These are phyloP conservation scores for Ceratobasidium sp. DNA, from an alignment of 1,284 basidiomycete species.

Conservation along the genomic window DNA sequence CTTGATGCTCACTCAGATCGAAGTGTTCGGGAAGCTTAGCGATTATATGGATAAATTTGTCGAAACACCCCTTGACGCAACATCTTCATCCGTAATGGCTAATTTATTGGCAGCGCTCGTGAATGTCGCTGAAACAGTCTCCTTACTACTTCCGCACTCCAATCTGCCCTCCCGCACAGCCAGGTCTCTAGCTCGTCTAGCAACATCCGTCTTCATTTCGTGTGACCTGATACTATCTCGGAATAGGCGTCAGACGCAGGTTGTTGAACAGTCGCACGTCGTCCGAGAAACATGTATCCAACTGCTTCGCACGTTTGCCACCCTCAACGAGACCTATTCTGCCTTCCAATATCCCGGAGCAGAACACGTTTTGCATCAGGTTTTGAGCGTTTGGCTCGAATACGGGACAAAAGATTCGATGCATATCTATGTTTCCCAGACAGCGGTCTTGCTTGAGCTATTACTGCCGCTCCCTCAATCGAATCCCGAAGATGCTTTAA, in stretches of 20 bases:
- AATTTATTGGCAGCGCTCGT: background rate
- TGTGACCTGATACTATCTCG: constrained; percentile 13
- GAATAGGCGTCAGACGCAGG: constrained; percentile 12
- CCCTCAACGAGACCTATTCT: background rate
- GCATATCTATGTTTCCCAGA: constrained; percentile 26
- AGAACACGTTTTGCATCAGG: constrained; percentile 57
- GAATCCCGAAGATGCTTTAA: constrained; percentile 43
- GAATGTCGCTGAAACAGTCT: constrained; percentile 17
- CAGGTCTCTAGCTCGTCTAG: background rate
- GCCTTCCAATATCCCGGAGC: constrained; percentile 7
- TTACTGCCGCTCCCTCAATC: constrained; percentile 57
- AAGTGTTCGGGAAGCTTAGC: constrained; percentile 1
- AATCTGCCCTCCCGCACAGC: background rate
- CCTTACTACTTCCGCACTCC: background rate
- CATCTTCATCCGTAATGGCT: background rate
- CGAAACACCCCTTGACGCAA: background rate
- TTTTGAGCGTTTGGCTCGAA: constrained; percentile 10
- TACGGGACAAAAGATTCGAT: constrained; percentile 2
- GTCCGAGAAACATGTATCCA: constrained; percentile 20
- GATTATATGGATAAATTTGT: constrained; percentile 2
- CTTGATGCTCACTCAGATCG: constrained; percentile 16
- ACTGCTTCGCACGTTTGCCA: constrained; percentile 21
- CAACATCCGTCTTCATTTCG: background rate
- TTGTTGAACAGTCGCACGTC: constrained; percentile 5
- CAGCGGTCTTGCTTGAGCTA: constrained; percentile 57